Evolutionary conservation across 1,139 yeast genomes (phyloP), one percentile per base, ranked within the genome.

Genomic region (Lodderomyces orthopsilosis): DNA sequence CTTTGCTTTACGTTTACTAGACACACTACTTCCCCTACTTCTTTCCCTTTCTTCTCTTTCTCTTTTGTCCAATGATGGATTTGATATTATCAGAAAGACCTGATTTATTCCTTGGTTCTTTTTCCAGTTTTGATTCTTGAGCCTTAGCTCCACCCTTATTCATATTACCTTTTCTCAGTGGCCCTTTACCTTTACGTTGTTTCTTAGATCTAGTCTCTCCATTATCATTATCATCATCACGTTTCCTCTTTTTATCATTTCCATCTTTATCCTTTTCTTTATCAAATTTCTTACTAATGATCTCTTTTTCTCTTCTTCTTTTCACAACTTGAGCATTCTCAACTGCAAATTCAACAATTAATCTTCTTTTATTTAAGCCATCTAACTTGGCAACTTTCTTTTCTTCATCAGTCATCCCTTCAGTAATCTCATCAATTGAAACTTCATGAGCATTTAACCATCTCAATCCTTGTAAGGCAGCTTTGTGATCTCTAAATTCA

Each of bases 381-480:
- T 81, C 85, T 39, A 70, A 56, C 49, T 78, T 69, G 14, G 79
- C 77, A 24, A 62, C 43, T 58, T 79, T 77, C 62, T 71, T 66
- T 62, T 85, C 88, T 42, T 86, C 93, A 6, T 85, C 94, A 27
- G 74, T 69, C 49, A 85, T 62, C 9, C 95, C 96, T 48, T 76
- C 89, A 15, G 78, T 53, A 32, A 88, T 76, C 63, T 91, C 97
- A 8, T 76, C 80, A 38, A 65, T 65, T 0, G 87, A 68, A 2
- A 93, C 96, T 56, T 80, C 85, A 61, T 93, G 97, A 2, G 96
- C 96, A 66, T 93, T 93, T 62, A 93, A 76, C 96, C 97, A 94
- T 71, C 99, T 81, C 48, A 93, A 77, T 5, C 95, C 98, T 97
- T 91, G 91, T 51, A 93, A 75, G 1, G 99, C 98, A 49, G 86